phyloP scores from a whole-genome alignment of 2,329 filamentous ascomycete species.

The Rhynchosporium agropyri region DNA sequence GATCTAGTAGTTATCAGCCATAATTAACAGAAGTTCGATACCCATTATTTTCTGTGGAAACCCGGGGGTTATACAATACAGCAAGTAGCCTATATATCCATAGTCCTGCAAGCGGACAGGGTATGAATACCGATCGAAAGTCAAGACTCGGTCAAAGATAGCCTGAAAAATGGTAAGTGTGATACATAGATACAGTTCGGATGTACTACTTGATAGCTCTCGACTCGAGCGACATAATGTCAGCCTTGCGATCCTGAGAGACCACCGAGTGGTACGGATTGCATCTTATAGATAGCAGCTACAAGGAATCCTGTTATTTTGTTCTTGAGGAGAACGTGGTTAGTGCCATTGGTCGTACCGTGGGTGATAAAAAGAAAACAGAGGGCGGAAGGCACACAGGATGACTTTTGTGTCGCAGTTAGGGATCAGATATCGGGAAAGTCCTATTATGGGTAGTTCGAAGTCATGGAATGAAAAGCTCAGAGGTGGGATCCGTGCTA shows the following conservation, averaged over 20 bases:
- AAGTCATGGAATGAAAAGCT: constrained; percentile 43
- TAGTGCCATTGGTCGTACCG: constrained; percentile 47
- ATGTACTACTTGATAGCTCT: constrained; percentile 51
- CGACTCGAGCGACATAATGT: constrained; percentile 52
- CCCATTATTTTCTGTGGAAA: no score
- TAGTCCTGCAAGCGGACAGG: constrained; percentile 44
- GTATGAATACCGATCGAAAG: constrained; percentile 45
- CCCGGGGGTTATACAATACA: no score
- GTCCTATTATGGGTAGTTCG: constrained; percentile 44
- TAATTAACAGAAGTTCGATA: no score
- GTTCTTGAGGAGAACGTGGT: constrained; percentile 44
- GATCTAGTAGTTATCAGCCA: no score
- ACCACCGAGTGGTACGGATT: constrained; percentile 44
- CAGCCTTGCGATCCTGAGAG: constrained; percentile 46
- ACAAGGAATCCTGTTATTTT: constrained; percentile 44
- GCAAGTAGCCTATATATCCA: constrained; percentile 38
- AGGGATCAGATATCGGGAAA: constrained; percentile 48
- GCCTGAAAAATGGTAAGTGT: constrained; percentile 44
- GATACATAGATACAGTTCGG: constrained; percentile 43
- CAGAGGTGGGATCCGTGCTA: constrained; percentile 51
- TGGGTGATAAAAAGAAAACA: constrained; percentile 38
- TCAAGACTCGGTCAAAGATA: constrained; percentile 43
- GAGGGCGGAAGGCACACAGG: constrained; percentile 26
- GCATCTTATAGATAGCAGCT: constrained; percentile 45
- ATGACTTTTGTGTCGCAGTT: constrained; percentile 48